Percentiles rank a stretch among this genome's conserved stretches.
Evolutionary conservation across 2,329 filamentous ascomycete genomes (phyloP).

Genomic region (Penicillium aurantiogriseum): DNA sequence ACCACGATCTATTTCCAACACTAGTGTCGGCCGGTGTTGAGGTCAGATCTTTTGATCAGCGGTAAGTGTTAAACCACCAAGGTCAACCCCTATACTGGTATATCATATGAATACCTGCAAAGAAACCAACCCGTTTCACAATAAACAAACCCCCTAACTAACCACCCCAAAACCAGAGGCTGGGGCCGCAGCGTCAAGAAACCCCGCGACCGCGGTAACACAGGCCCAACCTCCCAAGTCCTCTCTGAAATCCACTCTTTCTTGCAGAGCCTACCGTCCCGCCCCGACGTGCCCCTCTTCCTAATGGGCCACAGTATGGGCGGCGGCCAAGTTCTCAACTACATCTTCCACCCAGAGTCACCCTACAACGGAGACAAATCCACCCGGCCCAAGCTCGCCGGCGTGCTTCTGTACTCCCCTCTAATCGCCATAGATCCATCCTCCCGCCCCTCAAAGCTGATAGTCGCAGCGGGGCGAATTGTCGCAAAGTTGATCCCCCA

Average conservation of each 20-base stretch:
- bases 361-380: constrained; percentile 42
- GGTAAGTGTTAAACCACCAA: constrained; percentile 32
- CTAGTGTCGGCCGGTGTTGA: constrained; percentile 72
- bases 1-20: constrained; percentile 69
- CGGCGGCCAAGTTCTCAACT: constrained; percentile 71
- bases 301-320: constrained; percentile 92
- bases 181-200: constrained; percentile 74
- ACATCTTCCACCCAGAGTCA: constrained; percentile 41
- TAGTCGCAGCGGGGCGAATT: constrained; percentile 65
- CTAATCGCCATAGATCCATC: constrained; percentile 71
- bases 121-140: not conserved
- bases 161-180: constrained; percentile 48
- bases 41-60: constrained; percentile 77
- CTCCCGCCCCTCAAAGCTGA: constrained; percentile 62
- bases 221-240: constrained; percentile 71
- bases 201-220: constrained; percentile 64
- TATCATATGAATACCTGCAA: not conserved
- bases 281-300: constrained; percentile 57
- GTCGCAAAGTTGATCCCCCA: constrained; percentile 66
- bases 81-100: not conserved
- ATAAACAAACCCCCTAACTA: not conserved
- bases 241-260: constrained; percentile 77
- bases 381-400: constrained; percentile 62
- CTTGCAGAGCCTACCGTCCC: constrained; percentile 58
- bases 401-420: constrained; percentile 74